phyloP scores from a whole-genome alignment of 1,139 yeast genomes.

The Yamadazyma pseudoaaseri region DNA sequence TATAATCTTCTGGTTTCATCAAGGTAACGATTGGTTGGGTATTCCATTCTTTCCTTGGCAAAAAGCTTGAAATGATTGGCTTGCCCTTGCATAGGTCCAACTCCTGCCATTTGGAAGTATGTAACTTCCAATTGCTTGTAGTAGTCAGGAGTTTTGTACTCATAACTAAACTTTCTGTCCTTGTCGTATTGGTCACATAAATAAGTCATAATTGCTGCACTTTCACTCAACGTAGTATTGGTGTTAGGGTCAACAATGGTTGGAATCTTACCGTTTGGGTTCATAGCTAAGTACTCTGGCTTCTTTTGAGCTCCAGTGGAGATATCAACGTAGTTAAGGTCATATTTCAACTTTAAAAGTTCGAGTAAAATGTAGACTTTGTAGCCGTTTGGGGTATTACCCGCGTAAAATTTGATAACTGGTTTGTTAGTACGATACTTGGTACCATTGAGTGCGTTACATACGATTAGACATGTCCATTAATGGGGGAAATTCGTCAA shows the following conservation, averaged over 20 bases:
- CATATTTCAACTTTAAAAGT: slow-evolving; percentile 47
- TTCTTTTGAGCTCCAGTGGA: slow-evolving; percentile 39
- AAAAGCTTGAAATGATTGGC: slow-evolving; percentile 47
- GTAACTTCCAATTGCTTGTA: slow-evolving; percentile 52
- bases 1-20: slow-evolving; percentile 53
- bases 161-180: slow-evolving; percentile 48
- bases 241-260: slow-evolving; percentile 46
- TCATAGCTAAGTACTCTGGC: slow-evolving; percentile 51
- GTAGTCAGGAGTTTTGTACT: slow-evolving; percentile 42
- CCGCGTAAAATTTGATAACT: slow-evolving; percentile 31
- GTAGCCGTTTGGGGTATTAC: slow-evolving; percentile 55
- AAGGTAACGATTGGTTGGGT: slow-evolving; percentile 50
- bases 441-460: too few species aligned
- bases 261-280: slow-evolving; percentile 66
- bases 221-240: slow-evolving; percentile 49
- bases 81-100: slow-evolving; percentile 65
- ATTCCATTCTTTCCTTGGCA: slow-evolving; percentile 49
- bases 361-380: slow-evolving; percentile 51
- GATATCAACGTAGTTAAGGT: slow-evolving; percentile 43
- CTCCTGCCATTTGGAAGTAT: slow-evolving; percentile 56
- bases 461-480: background rate
- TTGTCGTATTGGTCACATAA: slow-evolving; percentile 57
- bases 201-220: slow-evolving; percentile 58
- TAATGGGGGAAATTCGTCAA: too few species aligned
- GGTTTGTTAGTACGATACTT: slow-evolving; percentile 3